Evolutionary conservation across 2,329 filamentous ascomycete species (phyloP).

Genomic region (Zymoseptoria passerinii): DNA sequence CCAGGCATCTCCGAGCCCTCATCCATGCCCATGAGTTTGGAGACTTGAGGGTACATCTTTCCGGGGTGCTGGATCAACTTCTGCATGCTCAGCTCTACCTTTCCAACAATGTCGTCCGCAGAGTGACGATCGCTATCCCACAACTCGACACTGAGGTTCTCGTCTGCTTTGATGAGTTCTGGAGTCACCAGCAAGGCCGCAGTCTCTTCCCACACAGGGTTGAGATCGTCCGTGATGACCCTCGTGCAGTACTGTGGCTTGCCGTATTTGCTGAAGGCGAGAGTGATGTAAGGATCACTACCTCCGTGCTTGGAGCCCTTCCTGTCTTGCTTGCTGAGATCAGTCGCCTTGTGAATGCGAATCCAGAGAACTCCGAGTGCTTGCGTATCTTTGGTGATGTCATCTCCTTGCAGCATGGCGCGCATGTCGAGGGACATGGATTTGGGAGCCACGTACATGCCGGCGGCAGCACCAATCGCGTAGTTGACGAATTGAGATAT

Average conservation of each 20-base stretch:
- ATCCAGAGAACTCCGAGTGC: slow-evolving; percentile 88
- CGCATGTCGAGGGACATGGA: slow-evolving; percentile 78
- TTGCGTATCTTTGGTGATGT: slow-evolving; percentile 79
- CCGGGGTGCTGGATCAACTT: slow-evolving; percentile 92
- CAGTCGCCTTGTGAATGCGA: slow-evolving; percentile 77
- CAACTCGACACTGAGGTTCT: slow-evolving; percentile 85
- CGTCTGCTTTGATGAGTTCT: slow-evolving; percentile 85
- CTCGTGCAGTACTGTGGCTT: slow-evolving; percentile 98
- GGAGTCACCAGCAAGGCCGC: slow-evolving; percentile 78
- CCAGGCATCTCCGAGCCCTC: slow-evolving; percentile 84
- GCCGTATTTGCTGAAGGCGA: slow-evolving; percentile 90
- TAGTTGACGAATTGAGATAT: slow-evolving; percentile 98
- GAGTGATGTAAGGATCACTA: slow-evolving; percentile 89
- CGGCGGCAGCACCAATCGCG: slow-evolving; percentile 77
- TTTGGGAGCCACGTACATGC: slow-evolving; percentile 90
- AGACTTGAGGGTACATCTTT: slow-evolving; percentile 84
- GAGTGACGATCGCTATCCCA: slow-evolving; percentile 94
- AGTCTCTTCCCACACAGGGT: slow-evolving; percentile 86
- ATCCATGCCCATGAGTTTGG: slow-evolving; percentile 73
- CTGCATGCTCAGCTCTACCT: slow-evolving; percentile 86
- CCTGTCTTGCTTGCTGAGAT: slow-evolving; percentile 82
- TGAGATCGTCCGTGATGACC: slow-evolving; percentile 88
- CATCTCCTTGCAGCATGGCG: slow-evolving; percentile 83
- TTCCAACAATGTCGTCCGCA: slow-evolving; percentile 90
- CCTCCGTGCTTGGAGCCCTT: slow-evolving; percentile 78